Conservation (phyloP, 148 eudicot genomes). For the Chenopodium quinoa region DNA sequence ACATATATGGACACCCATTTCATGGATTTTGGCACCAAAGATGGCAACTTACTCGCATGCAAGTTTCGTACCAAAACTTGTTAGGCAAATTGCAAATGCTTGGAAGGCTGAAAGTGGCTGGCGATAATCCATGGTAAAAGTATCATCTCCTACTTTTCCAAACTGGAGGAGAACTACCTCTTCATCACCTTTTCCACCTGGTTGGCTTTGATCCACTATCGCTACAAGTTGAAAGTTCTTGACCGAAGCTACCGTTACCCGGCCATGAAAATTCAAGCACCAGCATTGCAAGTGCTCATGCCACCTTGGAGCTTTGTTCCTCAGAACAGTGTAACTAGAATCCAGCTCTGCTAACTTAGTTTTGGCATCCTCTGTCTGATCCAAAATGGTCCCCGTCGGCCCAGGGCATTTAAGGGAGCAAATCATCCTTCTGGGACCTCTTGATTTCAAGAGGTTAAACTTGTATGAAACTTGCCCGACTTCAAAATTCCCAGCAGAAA, state of each 20-base stretch:
- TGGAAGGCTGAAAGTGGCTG: constrained; percentile 92
- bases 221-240: constrained; percentile 93
- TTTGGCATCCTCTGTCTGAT: constrained; percentile 24
- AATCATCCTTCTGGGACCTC: constrained; percentile 95
- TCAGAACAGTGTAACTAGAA: constrained; percentile 47
- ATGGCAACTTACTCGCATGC: constrained; percentile 66
- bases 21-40: constrained; percentile 3
- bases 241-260: constrained; percentile 94
- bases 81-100: constrained; percentile 93
- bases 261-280: constrained; percentile 97
- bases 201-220: constrained; percentile 80
- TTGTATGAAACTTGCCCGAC: constrained; percentile 82
- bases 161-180: constrained; percentile 91
- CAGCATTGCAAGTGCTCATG: constrained; percentile 94
- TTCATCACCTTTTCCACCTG: constrained; percentile 82
- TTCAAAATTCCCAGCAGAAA: constrained; percentile 84
- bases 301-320: constrained; percentile 95
- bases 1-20: constrained; percentile 13
- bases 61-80: constrained; percentile 94
- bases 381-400: constrained; percentile 27
- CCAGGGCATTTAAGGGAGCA: constrained; percentile 64
- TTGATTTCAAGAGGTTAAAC: constrained; percentile 86
- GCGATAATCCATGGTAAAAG: constrained; percentile 92
- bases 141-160: constrained; percentile 86
- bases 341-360: constrained; percentile 35